Evolutionary conservation across 306 rosid genomes (phyloP).

Genomic region (Trifolium dubium): DNA sequence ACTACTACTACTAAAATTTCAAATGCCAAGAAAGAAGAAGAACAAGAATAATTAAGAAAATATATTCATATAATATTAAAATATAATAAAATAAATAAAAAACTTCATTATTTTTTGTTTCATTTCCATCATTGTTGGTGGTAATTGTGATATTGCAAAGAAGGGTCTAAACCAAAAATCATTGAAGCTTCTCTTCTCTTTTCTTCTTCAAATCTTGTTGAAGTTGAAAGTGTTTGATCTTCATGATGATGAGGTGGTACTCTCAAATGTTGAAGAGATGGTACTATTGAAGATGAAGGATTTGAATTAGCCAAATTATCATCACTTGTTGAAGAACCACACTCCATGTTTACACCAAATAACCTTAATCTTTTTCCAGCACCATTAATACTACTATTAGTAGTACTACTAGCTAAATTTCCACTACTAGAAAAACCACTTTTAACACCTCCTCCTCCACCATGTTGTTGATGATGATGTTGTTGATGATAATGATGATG

Average conservation of each 20-base stretch:
- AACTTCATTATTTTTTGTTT: conserved; percentile 45
- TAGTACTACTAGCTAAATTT: not conserved
- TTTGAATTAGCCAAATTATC: conserved; percentile 37
- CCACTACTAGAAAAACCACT: not conserved
- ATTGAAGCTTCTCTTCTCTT: conserved; percentile 58
- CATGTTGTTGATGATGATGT: not conserved
- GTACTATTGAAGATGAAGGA: conserved; percentile 39
- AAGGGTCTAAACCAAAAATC: conserved; percentile 67
- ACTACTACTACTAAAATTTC: conserved; percentile 17
- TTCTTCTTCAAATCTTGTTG: conserved; percentile 50
- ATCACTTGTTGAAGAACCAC: conserved; percentile 52
- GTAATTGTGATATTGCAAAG: conserved; percentile 46
- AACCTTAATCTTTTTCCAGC: conserved; percentile 62
- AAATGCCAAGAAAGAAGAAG: conserved; percentile 40
- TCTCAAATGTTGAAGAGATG: conserved; percentile 47
- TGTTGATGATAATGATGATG: conserved; percentile 30
- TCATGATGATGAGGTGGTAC: conserved; percentile 43
- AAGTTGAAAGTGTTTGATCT: conserved; percentile 41
- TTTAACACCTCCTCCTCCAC: too few species aligned
- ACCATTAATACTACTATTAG: conserved; percentile 3
- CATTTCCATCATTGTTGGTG: conserved; percentile 39
- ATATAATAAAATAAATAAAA: conserved; percentile 37
- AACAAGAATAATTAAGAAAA: not conserved
- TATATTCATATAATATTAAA: not conserved
- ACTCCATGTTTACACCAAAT: conserved; percentile 91